phyloP scores from a whole-genome alignment of 2,329 filamentous ascomycete genomes.

The Coniochaeta sp. region DNA sequence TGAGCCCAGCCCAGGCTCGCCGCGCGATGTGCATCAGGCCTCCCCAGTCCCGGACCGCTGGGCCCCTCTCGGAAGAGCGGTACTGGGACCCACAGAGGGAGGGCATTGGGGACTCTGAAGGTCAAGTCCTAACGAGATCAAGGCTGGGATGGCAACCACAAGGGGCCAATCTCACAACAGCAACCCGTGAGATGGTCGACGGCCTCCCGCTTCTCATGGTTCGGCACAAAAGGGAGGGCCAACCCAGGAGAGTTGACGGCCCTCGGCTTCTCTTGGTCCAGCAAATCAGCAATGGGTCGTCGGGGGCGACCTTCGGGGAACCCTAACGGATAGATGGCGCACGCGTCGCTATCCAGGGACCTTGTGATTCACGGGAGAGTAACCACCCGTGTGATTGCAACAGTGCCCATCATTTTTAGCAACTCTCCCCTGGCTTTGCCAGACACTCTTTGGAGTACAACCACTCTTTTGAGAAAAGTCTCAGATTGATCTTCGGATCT shows the following conservation, averaged over 20 bases:
- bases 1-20: neutral
- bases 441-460: neutral
- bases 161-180: neutral
- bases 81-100: neutral
- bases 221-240: neutral
- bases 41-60: neutral
- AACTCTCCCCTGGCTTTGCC: neutral
- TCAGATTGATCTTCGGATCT: neutral
- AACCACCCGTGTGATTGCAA: neutral
- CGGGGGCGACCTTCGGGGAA: neutral
- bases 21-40: neutral
- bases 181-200: neutral
- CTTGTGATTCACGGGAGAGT: neutral
- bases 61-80: neutral
- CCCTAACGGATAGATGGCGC: neutral
- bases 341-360: neutral
- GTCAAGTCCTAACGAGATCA: neutral
- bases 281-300: neutral
- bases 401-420: neutral
- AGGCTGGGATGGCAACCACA: neutral
- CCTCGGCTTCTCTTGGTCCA: too few relatives aligned
- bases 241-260: too few relatives aligned
- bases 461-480: neutral
- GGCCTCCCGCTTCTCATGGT: neutral
- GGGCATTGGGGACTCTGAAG: neutral